These are phyloP conservation scores for Rhododendron ovatum DNA, from an alignment of 148 eudicot genomes.

Conservation along the genomic window DNA sequence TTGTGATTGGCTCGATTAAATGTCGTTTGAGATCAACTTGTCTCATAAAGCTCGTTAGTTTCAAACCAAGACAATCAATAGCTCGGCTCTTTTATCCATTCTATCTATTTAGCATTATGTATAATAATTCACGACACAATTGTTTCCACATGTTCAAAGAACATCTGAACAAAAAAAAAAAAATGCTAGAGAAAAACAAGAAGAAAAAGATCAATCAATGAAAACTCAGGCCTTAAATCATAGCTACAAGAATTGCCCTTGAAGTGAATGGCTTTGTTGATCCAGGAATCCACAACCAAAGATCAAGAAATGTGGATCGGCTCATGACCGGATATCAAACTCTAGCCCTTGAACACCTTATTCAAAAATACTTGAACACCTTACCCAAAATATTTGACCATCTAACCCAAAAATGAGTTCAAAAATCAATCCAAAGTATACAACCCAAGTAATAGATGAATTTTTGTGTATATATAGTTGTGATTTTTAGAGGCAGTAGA, in stretches of 20 bases:
- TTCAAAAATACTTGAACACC: too few relatives aligned
- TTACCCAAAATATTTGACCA: too few relatives aligned
- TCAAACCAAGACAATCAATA: too few relatives aligned
- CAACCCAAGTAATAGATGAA: too few relatives aligned
- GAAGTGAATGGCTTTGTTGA: constrained; percentile 13
- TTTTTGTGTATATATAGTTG: too few relatives aligned
- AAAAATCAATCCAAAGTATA: too few relatives aligned
- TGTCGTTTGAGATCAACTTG: not conserved
- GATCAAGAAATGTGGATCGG: constrained; percentile 39
- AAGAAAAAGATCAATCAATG: not conserved
- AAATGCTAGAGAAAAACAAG: not conserved
- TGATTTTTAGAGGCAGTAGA: too few relatives aligned
- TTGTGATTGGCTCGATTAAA: too few relatives aligned
- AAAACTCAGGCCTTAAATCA: not conserved
- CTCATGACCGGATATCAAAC: constrained; percentile 37
- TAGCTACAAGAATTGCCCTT: constrained; percentile 29
- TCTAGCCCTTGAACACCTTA: too few relatives aligned
- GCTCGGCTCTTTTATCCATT: too few relatives aligned
- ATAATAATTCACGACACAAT: too few relatives aligned
- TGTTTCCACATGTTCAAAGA: not conserved
- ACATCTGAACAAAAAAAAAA: not conserved
- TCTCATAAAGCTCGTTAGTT: not conserved
- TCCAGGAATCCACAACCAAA: constrained; percentile 21
- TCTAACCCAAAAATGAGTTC: too few relatives aligned
- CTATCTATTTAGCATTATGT: not conserved